Evolutionary conservation across 2,329 filamentous ascomycete genomes (phyloP).

Genomic region (Zymoseptoria passerinii): DNA sequence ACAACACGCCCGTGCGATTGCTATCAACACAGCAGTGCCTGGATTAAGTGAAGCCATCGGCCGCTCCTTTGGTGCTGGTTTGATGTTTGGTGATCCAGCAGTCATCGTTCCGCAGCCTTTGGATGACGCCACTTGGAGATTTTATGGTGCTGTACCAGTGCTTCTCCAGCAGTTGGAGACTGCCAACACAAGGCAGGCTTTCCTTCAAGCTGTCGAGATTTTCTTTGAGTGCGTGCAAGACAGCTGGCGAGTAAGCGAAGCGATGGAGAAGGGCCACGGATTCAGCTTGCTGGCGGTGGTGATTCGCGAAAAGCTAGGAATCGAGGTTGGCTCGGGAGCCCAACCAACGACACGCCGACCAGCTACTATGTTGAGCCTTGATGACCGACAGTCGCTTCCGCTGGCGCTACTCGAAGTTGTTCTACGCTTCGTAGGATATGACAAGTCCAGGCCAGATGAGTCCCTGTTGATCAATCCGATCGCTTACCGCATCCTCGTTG

Average conservation of each 20-base stretch:
- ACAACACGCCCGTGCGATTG: slow-evolving; percentile 65
- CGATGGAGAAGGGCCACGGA: slow-evolving; percentile 92
- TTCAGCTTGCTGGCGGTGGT: slow-evolving; percentile 82
- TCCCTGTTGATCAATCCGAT: slow-evolving; percentile 94
- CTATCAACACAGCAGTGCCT: slow-evolving; percentile 80
- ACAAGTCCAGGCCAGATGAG: slow-evolving; percentile 66
- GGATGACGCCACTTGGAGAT: slow-evolving; percentile 85
- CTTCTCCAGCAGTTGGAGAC: slow-evolving; percentile 77
- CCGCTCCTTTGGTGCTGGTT: slow-evolving; percentile 68
- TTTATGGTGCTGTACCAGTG: slow-evolving; percentile 83
- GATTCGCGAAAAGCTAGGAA: slow-evolving; percentile 70
- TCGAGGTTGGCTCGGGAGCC: slow-evolving; percentile 26
- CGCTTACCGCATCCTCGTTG: slow-evolving; percentile 82
- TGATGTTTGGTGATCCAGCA: slow-evolving; percentile 75
- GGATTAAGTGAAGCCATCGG: slow-evolving; percentile 83
- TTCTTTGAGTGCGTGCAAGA: slow-evolving; percentile 77
- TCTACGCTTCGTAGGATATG: slow-evolving; percentile 81
- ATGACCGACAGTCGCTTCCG: slow-evolving; percentile 46
- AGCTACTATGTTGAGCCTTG: slow-evolving; percentile 18
- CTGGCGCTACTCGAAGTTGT: slow-evolving; percentile 64
- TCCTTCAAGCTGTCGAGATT: slow-evolving; percentile 70
- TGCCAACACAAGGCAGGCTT: slow-evolving; percentile 59
- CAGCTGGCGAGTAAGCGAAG: slow-evolving; percentile 96
- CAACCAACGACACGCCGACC: slow-evolving; percentile 17
- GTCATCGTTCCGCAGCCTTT: slow-evolving; percentile 73